Conservation (phyloP, 129 eudicot species). For the Saposhnikovia divaricata region DNA sequence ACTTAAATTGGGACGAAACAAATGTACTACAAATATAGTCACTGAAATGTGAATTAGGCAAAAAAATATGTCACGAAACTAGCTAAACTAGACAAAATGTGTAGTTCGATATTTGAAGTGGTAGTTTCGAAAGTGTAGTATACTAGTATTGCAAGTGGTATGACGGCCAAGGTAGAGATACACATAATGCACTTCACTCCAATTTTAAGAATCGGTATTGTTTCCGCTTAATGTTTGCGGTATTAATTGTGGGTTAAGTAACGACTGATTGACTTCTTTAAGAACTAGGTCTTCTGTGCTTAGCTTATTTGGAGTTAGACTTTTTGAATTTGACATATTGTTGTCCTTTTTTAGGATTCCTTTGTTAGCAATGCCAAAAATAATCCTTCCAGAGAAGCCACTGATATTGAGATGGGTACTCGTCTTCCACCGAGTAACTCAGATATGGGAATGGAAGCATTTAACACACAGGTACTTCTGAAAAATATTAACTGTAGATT, state of each 20-base stretch:
- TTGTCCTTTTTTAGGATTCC: constrained; percentile 39
- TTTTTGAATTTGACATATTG: background rate
- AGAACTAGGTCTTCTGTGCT: background rate
- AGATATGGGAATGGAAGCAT: constrained; percentile 67
- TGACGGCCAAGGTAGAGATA: background rate
- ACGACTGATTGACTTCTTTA: background rate
- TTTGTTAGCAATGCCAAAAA: constrained; percentile 45
- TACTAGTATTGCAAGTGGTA: no score
- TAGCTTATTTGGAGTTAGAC: background rate
- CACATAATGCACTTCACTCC: background rate
- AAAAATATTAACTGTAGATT: background rate
- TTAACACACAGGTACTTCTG: constrained; percentile 54
- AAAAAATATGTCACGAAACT: no score
- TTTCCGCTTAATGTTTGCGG: no score
- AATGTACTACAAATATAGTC: no score
- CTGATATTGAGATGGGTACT: constrained; percentile 60
- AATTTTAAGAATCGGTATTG: no score
- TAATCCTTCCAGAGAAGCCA: constrained; percentile 32
- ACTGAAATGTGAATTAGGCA: no score
- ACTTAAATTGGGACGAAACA: no score
- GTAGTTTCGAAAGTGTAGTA: no score
- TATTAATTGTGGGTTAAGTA: background rate
- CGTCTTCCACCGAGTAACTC: constrained; percentile 54
- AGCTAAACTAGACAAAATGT: no score
- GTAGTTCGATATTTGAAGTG: no score